phyloP scores from a whole-genome alignment of 2,329 filamentous ascomycete genomes.

The Botryosphaeria dothidea region DNA sequence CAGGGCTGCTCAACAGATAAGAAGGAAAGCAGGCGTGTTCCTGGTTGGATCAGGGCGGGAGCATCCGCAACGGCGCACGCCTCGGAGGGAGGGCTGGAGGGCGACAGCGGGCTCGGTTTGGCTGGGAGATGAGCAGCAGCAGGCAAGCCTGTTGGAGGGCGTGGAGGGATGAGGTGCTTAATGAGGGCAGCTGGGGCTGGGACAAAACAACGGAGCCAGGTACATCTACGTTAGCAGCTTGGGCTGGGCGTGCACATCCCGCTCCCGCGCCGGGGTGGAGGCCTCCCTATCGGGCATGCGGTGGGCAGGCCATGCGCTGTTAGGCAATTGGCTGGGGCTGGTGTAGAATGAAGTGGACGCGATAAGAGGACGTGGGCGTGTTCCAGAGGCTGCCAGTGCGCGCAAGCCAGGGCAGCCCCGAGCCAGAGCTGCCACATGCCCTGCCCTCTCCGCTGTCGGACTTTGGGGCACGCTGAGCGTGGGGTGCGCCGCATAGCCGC shows the following conservation, averaged over 20 bases:
- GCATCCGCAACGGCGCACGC: conserved; percentile 14
- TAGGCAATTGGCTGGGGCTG: conserved; percentile 5
- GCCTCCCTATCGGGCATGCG: conserved; percentile 8
- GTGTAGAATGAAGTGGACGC: conserved; percentile 12
- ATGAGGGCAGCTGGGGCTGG: neutral
- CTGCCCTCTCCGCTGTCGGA: conserved; percentile 15
- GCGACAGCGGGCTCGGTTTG: no score
- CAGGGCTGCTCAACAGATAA: neutral
- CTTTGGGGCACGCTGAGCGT: neutral
- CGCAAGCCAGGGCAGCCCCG: conserved; percentile 3
- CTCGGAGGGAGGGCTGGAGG: neutral
- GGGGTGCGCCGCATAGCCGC: conserved; percentile 16
- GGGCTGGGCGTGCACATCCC: conserved; percentile 13
- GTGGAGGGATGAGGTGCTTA: neutral
- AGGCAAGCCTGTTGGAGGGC: no score
- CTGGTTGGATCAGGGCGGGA: conserved; percentile 7
- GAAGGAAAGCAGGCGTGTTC: neutral
- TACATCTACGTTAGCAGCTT: neutral
- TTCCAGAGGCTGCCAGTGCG: conserved; percentile 4
- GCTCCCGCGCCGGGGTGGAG: conserved; percentile 17
- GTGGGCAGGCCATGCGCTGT: conserved; percentile 2
- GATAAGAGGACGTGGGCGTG: conserved; percentile 14
- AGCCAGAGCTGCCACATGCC: no score
- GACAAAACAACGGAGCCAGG: conserved; percentile 5
- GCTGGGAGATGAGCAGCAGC: neutral